A percentile compares a stretch with the other conserved stretches of the same genome.
These are phyloP conservation scores for Linum tenue DNA, from an alignment of 345 rosid genomes.

Conservation along the genomic window DNA sequence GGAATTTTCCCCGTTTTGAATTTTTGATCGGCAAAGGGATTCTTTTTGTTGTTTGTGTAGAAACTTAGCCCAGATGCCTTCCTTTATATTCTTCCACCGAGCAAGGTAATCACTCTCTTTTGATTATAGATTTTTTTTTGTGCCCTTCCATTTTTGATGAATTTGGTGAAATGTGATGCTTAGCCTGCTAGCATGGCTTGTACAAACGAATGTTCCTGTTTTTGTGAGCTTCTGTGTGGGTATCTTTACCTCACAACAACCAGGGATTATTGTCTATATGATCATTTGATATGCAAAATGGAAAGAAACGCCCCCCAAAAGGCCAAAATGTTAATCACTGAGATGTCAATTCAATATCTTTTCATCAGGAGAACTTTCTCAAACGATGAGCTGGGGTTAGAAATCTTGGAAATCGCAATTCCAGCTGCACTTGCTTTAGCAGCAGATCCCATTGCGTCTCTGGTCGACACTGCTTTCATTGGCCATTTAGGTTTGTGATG, in stretches of 20 bases:
- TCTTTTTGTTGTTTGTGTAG: constrained; percentile 14
- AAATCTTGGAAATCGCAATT: constrained; percentile 21
- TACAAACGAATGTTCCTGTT: too few species aligned
- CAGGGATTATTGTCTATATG: too few species aligned
- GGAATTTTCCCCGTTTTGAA: constrained; percentile 1
- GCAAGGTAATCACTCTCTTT: constrained; percentile 12
- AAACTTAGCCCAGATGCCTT: constrained; percentile 19
- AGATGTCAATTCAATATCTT: too few species aligned
- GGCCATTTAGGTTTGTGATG: constrained; percentile 22
- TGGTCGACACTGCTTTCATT: constrained; percentile 23
- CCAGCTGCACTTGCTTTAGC: constrained; percentile 27
- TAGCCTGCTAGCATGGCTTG: too few species aligned
- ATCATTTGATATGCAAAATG: too few species aligned
- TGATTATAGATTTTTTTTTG: neutral
- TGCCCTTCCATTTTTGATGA: too few species aligned
- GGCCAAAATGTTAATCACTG: too few species aligned
- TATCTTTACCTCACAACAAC: too few species aligned
- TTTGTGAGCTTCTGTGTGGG: too few species aligned
- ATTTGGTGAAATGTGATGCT: too few species aligned
- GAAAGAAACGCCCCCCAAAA: too few species aligned
- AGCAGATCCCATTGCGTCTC: constrained; percentile 29
- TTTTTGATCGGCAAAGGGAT: constrained; percentile 8
- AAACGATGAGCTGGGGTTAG: constrained; percentile 19
- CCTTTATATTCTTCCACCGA: constrained; percentile 21
- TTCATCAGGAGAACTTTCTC: constrained; percentile 13